A percentile compares a stretch with the other conserved stretches of the same genome.
These are phyloP conservation scores for Craterostigma plantagineum DNA, from an alignment of 257 asterid species.

Conservation along the genomic window DNA sequence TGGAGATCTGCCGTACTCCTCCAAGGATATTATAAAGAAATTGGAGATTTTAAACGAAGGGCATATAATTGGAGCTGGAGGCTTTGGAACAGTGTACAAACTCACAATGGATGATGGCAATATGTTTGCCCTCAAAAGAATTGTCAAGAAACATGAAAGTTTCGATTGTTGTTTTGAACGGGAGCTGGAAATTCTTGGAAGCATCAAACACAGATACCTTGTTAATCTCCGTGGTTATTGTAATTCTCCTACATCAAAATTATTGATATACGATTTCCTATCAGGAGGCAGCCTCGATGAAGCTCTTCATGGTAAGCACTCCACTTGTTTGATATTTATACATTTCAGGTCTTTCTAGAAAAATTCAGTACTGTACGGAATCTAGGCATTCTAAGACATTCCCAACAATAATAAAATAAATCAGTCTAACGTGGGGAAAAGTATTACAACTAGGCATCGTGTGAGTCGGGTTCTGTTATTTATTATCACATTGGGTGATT, in stretches of 20 bases:
- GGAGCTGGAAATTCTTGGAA: conserved; percentile 81
- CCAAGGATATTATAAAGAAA: conserved; percentile 70
- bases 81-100: conserved; percentile 85
- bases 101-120: conserved; percentile 73
- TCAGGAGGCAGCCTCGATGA: conserved; percentile 82
- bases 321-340: conserved; percentile 7
- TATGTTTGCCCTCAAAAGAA: conserved; percentile 63
- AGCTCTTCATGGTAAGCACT: conserved; percentile 48
- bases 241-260: conserved; percentile 60
- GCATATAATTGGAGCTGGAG: conserved; percentile 79
- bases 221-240: conserved; percentile 83
- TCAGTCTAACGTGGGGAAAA: no score
- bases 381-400: neutral
- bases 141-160: conserved; percentile 55
- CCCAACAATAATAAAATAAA: no score
- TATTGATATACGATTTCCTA: conserved; percentile 56
- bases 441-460: no score
- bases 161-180: conserved; percentile 65
- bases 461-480: conserved; percentile 2
- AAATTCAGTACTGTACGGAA: no score
- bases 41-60: conserved; percentile 68
- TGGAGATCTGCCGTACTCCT: conserved; percentile 89
- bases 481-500: neutral
- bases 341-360: no score
- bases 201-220: conserved; percentile 61